Conservation (phyloP, 129 eudicot genomes). For the Glebionis coronaria region DNA sequence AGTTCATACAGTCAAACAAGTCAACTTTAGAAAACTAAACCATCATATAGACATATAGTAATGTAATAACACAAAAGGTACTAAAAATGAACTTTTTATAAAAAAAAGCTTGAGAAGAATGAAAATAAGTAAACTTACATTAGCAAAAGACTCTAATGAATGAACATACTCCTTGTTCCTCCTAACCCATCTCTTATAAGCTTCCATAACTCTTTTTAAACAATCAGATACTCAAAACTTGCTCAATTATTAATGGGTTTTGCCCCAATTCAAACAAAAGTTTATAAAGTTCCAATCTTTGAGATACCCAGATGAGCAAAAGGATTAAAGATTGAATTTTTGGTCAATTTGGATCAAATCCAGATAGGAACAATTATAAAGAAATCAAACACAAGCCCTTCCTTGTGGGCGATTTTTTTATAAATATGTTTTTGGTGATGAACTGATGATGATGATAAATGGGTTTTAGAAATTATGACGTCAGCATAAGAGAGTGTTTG, state of each 20-base stretch:
- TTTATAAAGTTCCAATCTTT: constrained; percentile 2
- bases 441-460: too few relatives aligned
- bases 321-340: constrained; percentile 1
- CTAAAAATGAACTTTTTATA: neutral
- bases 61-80: too few relatives aligned
- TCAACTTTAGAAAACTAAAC: too few relatives aligned
- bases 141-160: constrained; percentile 77
- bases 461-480: too few relatives aligned
- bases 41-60: too few relatives aligned
- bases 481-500: too few relatives aligned
- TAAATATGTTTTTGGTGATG: too few relatives aligned
- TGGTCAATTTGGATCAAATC: constrained; percentile 26
- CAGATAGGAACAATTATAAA: constrained; percentile 11
- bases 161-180: constrained; percentile 80
- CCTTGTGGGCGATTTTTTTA: constrained; percentile 25
- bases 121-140: constrained; percentile 53
- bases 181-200: constrained; percentile 92
- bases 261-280: constrained; percentile 13
- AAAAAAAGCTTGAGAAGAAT: neutral
- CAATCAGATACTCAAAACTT: constrained; percentile 1
- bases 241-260: constrained; percentile 10
- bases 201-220: constrained; percentile 53
- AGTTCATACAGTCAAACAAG: neutral
- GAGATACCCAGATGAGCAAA: constrained; percentile 17
- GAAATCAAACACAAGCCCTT: constrained; percentile 20